phyloP scores from a whole-genome alignment of 345 rosid species.

The Citrus medica region DNA sequence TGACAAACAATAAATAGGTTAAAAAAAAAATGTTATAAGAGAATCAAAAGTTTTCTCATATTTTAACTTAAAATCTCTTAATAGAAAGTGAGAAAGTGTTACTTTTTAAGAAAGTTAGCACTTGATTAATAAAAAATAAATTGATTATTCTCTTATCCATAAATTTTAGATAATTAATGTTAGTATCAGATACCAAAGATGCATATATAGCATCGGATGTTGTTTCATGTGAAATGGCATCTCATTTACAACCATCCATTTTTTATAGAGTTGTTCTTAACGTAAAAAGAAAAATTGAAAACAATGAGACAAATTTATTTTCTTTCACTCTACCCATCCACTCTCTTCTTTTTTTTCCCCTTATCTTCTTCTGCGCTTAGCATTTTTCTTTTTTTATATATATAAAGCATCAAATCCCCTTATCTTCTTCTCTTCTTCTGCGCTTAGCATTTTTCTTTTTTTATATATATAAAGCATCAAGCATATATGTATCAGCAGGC shows the following conservation, averaged over 20 bases:
- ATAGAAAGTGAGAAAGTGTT: background rate
- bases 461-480: background rate
- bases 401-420: background rate
- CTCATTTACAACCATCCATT: background rate
- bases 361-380: too few species aligned
- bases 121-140: too few species aligned
- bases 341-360: too few species aligned
- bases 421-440: too few species aligned
- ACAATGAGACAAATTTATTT: too few species aligned
- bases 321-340: too few species aligned
- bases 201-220: too few species aligned
- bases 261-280: too few species aligned
- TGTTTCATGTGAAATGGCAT: background rate
- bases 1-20: too few species aligned
- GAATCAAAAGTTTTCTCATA: too few species aligned
- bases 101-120: background rate
- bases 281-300: too few species aligned
- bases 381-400: background rate
- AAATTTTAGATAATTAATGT: background rate
- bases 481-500: background rate
- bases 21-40: too few species aligned
- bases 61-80: background rate
- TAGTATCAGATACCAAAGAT: background rate
- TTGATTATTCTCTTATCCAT: fast-evolving
- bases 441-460: background rate